Conservation (phyloP, 1,284 basidiomycete species). For the Taiwanofungus camphoratus region DNA sequence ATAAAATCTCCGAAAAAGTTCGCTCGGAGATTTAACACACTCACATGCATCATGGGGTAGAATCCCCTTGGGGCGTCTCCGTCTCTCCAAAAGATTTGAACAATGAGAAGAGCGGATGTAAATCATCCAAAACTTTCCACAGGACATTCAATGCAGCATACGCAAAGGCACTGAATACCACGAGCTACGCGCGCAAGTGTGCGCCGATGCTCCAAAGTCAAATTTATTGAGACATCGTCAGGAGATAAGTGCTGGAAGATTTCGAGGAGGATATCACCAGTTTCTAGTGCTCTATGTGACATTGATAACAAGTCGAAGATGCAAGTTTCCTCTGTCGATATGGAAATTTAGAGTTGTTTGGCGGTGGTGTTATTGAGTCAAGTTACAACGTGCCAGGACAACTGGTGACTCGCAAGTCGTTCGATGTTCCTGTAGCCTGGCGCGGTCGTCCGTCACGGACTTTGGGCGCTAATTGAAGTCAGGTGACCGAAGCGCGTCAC, state of each 20-base stretch:
- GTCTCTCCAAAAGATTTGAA: neutral
- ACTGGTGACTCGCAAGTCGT: too few species aligned
- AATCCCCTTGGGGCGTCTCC: neutral
- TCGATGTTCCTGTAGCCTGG: too few species aligned
- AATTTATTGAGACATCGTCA: neutral
- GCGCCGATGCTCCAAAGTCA: neutral
- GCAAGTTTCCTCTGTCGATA: neutral
- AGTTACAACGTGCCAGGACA: neutral
- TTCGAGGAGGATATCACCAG: neutral
- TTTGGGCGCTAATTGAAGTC: too few species aligned
- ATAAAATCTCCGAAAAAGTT: neutral
- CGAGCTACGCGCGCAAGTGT: neutral
- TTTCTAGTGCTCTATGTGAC: neutral
- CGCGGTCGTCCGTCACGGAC: too few species aligned
- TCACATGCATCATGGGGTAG: neutral
- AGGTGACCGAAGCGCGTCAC: too few species aligned
- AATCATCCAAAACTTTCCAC: neutral
- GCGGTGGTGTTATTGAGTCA: neutral
- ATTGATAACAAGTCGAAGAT: neutral
- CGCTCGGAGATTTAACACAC: neutral
- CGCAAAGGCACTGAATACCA: constrained; percentile 1
- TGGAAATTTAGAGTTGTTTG: neutral
- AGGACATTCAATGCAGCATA: constrained; percentile 4
- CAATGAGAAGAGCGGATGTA: constrained; percentile 1
- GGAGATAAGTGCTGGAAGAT: neutral